Base-by-base conservation (phyloP, 139 green algal genomes). In the Chlamydomonas schloesseri region DNA sequence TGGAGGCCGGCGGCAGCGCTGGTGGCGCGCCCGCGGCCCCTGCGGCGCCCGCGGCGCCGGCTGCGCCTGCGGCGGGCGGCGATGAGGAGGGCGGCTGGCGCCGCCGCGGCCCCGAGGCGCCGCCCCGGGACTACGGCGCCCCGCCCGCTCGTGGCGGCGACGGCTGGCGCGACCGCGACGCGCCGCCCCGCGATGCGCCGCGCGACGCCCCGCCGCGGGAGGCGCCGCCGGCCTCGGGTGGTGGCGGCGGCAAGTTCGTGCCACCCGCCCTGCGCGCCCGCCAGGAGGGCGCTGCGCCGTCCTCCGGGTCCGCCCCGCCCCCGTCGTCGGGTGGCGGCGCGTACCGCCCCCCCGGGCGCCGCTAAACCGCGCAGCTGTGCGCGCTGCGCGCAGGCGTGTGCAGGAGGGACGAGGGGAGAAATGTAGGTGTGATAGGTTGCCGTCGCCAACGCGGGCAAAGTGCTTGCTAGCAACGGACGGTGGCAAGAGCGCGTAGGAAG, bases 201-300 rank as follows among this genome's bases (percentile, higher is more conserved):
- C 75, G 80, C 3, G 80, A 77, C 53, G 72, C 42, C 31, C 74
- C 84, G 62, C 62, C 75, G 8, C 73, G 76, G 4, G 55, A 75
- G 3, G 58, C 42, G 17, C 20, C 81, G 28, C n/a, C 81, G n/a
- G 81, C 74, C 5, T 2, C 80, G 18, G 24, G 37, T 8, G 11
- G n/a, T 69, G 57, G 58, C 33, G 57, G 36, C 10, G 64, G 58
- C 29, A 90, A 90, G 80, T 90, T 90, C n/a, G 67, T 90, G 8
- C 87, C 87, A 4, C 71, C 87, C 33, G 72, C 77, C 2, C 65
- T 87, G 79, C 85, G 85, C 74, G 80, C 67, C 31, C 60, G 71
- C 42, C 71, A 81, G 55, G 76, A 73, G 4, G 64, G 79, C 18
- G 81, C 50, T 0, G 60, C 79, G n/a, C 65, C 79, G 46, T 28